These are phyloP conservation scores for Immersiella caudata DNA, from an alignment of 495 filamentous ascomycete genomes.

Conservation along the genomic window DNA sequence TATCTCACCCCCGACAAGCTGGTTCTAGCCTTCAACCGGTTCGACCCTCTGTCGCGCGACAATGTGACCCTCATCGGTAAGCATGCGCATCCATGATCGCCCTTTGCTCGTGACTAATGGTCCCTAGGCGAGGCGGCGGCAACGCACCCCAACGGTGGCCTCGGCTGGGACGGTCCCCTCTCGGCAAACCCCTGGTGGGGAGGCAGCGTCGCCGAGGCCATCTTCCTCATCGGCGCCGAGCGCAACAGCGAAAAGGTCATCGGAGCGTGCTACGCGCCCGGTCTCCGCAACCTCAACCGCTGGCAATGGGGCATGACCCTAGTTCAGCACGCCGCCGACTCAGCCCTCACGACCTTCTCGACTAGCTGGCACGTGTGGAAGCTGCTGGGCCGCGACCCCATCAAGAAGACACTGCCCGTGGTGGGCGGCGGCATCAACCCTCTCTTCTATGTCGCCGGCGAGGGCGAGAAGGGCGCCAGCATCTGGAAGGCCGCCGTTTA, in stretches of 20 bases:
- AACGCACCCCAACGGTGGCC: slow-evolving; percentile 52
- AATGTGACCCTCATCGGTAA: slow-evolving; percentile 39
- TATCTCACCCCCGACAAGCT: slow-evolving; percentile 41
- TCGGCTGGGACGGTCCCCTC: slow-evolving; percentile 47
- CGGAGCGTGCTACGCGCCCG: slow-evolving; percentile 44
- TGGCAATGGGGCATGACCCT: slow-evolving; percentile 51
- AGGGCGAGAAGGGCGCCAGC: slow-evolving; percentile 39
- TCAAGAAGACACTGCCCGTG: slow-evolving; percentile 58
- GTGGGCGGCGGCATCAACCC: slow-evolving; percentile 54
- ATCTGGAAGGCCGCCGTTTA: slow-evolving; percentile 68
- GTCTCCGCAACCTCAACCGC: slow-evolving; percentile 45
- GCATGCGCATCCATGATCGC: slow-evolving; percentile 31
- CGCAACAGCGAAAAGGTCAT: slow-evolving; percentile 61
- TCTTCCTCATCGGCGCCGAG: slow-evolving; percentile 69
- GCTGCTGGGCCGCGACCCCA: slow-evolving; percentile 54
- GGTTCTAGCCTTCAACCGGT: slow-evolving; percentile 45
- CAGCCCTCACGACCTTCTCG: slow-evolving; percentile 51
- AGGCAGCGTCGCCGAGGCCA: slow-evolving; percentile 64
- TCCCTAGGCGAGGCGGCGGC: slow-evolving; percentile 58
- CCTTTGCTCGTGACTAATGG: background rate
- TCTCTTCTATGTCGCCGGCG: slow-evolving; percentile 61
- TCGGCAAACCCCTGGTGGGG: slow-evolving; percentile 54
- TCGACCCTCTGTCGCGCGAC: slow-evolving; percentile 42
- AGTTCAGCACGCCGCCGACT: slow-evolving; percentile 57
- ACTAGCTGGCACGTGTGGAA: slow-evolving; percentile 50